A percentile compares a stretch with the other conserved stretches of the same genome.
These are phyloP conservation scores for Ceratopteris richardii DNA, from an alignment of 75 land plant species.

Conservation along the genomic window DNA sequence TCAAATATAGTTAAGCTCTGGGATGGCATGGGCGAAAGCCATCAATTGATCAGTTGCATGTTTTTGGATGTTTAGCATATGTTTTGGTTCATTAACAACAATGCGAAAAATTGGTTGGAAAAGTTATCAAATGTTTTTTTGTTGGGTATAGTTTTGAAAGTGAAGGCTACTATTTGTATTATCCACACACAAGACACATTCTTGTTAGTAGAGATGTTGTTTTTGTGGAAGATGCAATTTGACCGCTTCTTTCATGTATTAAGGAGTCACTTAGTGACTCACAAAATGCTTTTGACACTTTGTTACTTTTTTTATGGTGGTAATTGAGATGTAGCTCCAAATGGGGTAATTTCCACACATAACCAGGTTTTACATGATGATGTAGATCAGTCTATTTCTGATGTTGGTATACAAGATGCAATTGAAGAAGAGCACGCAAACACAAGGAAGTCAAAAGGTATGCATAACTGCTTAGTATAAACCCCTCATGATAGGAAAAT, in stretches of 20 bases:
- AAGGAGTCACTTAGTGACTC: not conserved
- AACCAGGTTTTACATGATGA: slow-evolving; percentile 1
- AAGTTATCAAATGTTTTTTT: too few species aligned
- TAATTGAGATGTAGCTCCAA: not conserved
- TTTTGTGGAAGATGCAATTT: too few species aligned
- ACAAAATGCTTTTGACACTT: not conserved
- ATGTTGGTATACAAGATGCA: not conserved
- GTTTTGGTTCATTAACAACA: not conserved
- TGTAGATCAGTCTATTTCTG: not conserved
- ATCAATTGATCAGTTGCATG: too few species aligned
- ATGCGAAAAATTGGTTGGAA: not conserved
- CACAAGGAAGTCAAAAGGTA: not conserved
- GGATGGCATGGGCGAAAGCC: not conserved
- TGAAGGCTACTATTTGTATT: too few species aligned
- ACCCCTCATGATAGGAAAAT: not conserved
- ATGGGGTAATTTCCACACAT: not conserved
- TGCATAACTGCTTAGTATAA: not conserved
- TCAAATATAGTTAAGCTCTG: too few species aligned
- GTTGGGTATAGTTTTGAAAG: too few species aligned
- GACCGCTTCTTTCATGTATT: too few species aligned
- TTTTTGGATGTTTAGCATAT: too few species aligned
- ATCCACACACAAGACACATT: too few species aligned
- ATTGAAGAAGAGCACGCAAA: not conserved
- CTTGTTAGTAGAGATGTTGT: too few species aligned
- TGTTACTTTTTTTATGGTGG: not conserved